Evolutionary conservation across 768 basidiomycete species (phyloP).

Genomic region (Punctularia strigosozonata): DNA sequence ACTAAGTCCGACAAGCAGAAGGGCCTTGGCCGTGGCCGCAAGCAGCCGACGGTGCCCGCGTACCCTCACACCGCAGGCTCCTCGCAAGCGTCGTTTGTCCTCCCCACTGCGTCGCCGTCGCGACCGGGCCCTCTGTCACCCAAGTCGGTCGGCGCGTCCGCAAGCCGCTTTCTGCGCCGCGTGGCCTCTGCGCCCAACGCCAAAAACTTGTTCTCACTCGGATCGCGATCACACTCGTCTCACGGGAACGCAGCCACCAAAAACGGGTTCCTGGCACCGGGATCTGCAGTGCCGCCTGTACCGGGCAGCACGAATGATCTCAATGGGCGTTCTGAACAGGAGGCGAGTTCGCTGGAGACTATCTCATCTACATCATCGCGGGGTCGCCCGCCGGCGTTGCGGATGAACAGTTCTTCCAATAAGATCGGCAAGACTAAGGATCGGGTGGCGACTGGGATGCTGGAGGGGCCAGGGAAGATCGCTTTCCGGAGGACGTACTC

Average conservation of each 20-base stretch:
- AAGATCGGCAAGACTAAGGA: conserved; percentile 27
- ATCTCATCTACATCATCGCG: conserved; percentile 67
- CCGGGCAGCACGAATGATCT: conserved; percentile 37
- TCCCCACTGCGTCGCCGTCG: conserved; percentile 20
- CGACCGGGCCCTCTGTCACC: conserved; percentile 49
- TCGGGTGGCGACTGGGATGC: conserved; percentile 31
- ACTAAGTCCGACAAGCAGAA: conserved; percentile 21
- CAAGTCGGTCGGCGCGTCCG: conserved; percentile 57
- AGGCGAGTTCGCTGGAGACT: conserved; percentile 66
- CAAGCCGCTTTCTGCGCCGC: conserved; percentile 84
- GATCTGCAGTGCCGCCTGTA: conserved; percentile 43
- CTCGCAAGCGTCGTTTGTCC: conserved; percentile 36
- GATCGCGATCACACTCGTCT: conserved; percentile 38
- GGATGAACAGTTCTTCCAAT: conserved; percentile 20
- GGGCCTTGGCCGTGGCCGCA: conserved; percentile 25
- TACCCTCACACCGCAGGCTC: conserved; percentile 37
- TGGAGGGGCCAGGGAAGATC: conserved; percentile 44
- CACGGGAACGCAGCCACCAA: conserved; percentile 54
- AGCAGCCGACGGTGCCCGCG: no score
- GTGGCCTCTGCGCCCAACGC: conserved; percentile 97
- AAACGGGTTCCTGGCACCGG: conserved; percentile 71
- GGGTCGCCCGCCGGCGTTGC: conserved; percentile 30
- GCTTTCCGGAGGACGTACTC: conserved; percentile 93
- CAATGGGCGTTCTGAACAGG: conserved; percentile 42
- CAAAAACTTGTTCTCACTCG: conserved; percentile 71